Base-by-base conservation (phyloP, 2,329 filamentous ascomycete genomes). In the Ascochyta clinopodiicola region DNA sequence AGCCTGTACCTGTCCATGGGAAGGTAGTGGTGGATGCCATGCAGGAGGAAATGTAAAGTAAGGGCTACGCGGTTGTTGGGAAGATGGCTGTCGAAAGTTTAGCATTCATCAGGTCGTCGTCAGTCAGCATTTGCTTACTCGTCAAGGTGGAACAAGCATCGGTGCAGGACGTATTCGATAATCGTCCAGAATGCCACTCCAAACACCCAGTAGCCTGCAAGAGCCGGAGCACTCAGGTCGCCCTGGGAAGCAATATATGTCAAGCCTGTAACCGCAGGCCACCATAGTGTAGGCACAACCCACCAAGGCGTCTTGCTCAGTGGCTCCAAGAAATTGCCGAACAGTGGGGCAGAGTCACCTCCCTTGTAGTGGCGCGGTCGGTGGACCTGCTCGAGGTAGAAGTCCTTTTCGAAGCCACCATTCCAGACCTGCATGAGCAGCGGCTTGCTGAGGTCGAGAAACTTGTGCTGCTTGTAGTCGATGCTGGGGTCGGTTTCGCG, bases 241-340 rank as follows among this genome's bases (percentile, higher is more conserved):
- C 84, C 74, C 6, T 48, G 44, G 29, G 81, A 80, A 10, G 91
- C 88, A 19, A 90, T 67, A 58, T 83, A 86, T 10, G 88, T 85
- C 24, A 90, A 92, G 71, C 92, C 96, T 9, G 80, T 67, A 37
- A 96, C 84, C 17, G 81, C 84, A n/a, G 95, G 95, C 37, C 95
- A 74, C 95, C 95, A 99, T 1, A 96, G 57, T 0, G 82, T 82
- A 2, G 95, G 95, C 10, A 99, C 83, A 39, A 96, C 75, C 86
- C 89, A 99, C 95, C 95, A 99, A 1, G 95, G 86, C 2, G 95
- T 99, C 82, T 93, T 90, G 75, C 88, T 93, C 56, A 99, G 80
- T n/a, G 95, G 95, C 79, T 99, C 95, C n/a, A 99, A 81, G 75
- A 99, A 96, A 79, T 99, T 98, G 57, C 95, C 95, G 77, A 99